Evolutionary conservation across 129 eudicot species (phyloP).

Genomic region (Arctium lappa): DNA sequence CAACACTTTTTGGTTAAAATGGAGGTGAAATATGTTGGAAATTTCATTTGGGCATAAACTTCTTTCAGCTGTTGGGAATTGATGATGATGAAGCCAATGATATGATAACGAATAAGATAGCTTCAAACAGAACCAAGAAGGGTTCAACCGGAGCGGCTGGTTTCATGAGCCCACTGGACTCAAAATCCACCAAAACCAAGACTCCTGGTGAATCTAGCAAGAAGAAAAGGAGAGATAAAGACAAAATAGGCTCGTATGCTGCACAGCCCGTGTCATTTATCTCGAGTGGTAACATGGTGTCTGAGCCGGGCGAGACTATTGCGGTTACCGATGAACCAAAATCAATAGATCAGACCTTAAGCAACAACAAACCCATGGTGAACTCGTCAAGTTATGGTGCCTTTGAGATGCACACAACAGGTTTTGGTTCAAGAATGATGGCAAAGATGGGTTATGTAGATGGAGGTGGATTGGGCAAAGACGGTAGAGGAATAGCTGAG

Average conservation of each 20-base stretch:
- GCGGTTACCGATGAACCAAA: conserved; percentile 13
- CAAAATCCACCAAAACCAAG: conserved; percentile 30
- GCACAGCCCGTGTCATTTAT: conserved; percentile 76
- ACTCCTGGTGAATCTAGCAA: conserved; percentile 42
- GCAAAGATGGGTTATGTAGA: conserved; percentile 89
- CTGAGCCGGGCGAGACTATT: conserved; percentile 37
- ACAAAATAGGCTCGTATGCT: conserved; percentile 58
- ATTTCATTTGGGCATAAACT: not conserved
- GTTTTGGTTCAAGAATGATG: conserved; percentile 93
- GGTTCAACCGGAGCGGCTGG: conserved; percentile 17
- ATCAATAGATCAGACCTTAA: conserved; percentile 11
- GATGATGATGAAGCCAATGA: conserved; percentile 45
- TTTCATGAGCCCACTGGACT: conserved; percentile 15
- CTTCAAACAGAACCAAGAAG: conserved; percentile 26
- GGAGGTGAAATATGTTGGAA: not conserved
- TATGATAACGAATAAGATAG: conserved; percentile 16
- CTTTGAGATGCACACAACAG: conserved; percentile 92
- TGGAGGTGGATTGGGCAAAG: conserved; percentile 75
- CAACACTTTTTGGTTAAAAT: not conserved
- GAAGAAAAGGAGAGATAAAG: conserved; percentile 40
- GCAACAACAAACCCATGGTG: conserved; percentile 15
- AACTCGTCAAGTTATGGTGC: conserved; percentile 59
- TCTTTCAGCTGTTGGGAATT: conserved; percentile 66
- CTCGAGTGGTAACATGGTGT: conserved; percentile 70
- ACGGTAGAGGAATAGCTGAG: conserved; percentile 68